Percentiles rank a stretch among this genome's conserved stretches.
Evolutionary conservation across 371 early-diverging fungal species (phyloP).

Genomic region (Mortierella polycephala): DNA sequence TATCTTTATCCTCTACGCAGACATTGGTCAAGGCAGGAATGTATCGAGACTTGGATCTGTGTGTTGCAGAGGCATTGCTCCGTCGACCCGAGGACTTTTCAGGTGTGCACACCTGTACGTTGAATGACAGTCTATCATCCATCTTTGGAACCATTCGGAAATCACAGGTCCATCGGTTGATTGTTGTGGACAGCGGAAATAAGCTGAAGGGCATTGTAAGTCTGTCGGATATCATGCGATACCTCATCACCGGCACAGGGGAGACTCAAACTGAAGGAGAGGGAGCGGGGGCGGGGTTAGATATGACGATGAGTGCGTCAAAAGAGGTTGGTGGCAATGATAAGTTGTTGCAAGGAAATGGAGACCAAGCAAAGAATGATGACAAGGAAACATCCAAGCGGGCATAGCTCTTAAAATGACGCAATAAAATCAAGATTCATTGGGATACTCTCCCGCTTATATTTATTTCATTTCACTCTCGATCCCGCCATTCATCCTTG

Average conservation of each 20-base stretch:
- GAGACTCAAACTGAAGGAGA: neutral
- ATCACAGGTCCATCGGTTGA: constrained; percentile 87
- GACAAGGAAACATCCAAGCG: too few relatives aligned
- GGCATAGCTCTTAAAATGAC: too few relatives aligned
- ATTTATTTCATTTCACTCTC: too few relatives aligned
- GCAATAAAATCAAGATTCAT: too few relatives aligned
- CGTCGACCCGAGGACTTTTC: constrained; percentile 90
- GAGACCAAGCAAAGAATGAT: too few relatives aligned
- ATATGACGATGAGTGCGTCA: too few relatives aligned
- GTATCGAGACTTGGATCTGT: constrained; percentile 79
- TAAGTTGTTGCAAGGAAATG: too few relatives aligned
- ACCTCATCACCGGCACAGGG: constrained; percentile 58
- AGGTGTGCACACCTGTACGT: constrained; percentile 93
- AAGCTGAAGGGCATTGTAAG: constrained; percentile 88
- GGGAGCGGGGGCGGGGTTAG: too few relatives aligned
- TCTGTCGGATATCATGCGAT: constrained; percentile 86
- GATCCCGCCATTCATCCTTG: constrained; percentile 18
- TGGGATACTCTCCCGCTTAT: too few relatives aligned
- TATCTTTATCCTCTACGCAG: constrained; percentile 31
- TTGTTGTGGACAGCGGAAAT: constrained; percentile 88
- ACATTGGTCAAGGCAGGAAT: constrained; percentile 73
- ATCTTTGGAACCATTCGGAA: constrained; percentile 88
- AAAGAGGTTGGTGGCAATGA: too few relatives aligned
- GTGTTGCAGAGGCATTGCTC: constrained; percentile 87
- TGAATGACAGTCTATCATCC: constrained; percentile 85